Base-by-base conservation (phyloP, 2,329 filamentous ascomycete species). In the Ophiocordyceps camponoti-rufipedis region DNA sequence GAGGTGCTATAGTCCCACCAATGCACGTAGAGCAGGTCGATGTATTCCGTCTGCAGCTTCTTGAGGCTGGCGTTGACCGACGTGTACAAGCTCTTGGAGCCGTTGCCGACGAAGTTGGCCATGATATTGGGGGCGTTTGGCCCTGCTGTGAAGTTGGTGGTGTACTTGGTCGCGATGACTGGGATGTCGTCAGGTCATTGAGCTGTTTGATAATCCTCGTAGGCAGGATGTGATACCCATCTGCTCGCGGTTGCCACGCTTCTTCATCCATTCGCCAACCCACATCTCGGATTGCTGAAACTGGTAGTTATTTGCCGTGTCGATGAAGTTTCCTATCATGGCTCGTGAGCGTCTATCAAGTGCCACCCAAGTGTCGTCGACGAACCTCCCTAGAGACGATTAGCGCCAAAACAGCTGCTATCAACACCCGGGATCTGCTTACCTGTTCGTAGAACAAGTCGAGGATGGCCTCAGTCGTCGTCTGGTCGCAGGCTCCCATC, bases 151-250 rank as follows among this genome's bases (percentile, higher is more conserved):
- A 70, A 82, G 54, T 72, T 72, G 23, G 72, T 78, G 1, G 75
- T 76, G 57, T 69, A 82, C 56, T 85, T 85, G 46, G 80, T 84
- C 1, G 80, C 78, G 45, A 85, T 65, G 14, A 85, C 78, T 71
- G 44, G 8, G 18, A 9, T 2, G 29, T n/a, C 42, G 16, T 11
- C n/a, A n/a, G 3, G 23, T 23, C 23, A 3, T 23, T 23, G 18
- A 16, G 11, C 28, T 18, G 16, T 33, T 18, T 16, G 14, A 8
- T 38, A n/a, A n/a, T 7, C 5, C n/a, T 18, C 10, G 35, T 32
- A 31, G 29, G 23, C 14, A 31, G 10, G n/a, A 11, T 16, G 12
- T 56, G 65, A 48, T 53, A 72, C 70, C 66, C 59, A 85, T 73
- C 55, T 82, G 66, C 51, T 83, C 79, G 23, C 82, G 71, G 48